Percentiles rank a stretch among this genome's conserved stretches.
Evolutionary conservation across 768 basidiomycete species (phyloP).

Genomic region (Omphalotus guepiniiformis): DNA sequence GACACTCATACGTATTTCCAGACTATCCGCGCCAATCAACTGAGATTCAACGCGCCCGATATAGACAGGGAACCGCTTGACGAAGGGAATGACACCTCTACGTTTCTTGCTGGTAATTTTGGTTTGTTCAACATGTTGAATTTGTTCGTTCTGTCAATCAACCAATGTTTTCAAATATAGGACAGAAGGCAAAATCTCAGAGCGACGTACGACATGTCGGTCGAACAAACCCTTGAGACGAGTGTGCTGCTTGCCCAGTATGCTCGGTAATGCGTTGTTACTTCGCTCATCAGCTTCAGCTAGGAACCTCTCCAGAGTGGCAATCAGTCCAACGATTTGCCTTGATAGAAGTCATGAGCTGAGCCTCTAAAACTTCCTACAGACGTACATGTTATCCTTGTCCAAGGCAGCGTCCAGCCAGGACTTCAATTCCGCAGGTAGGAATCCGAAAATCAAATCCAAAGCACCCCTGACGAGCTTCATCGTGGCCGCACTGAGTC

Average conservation of each 20-base stretch:
- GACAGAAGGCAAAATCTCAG: not conserved
- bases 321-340: slow-evolving; percentile 81
- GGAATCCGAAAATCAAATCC: slow-evolving; percentile 94
- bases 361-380: not conserved
- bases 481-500: slow-evolving; percentile 61
- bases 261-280: slow-evolving; percentile 70
- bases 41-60: slow-evolving; percentile 81
- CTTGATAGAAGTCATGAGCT: slow-evolving; percentile 34
- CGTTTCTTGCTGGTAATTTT: slow-evolving; percentile 91
- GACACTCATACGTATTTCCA: slow-evolving; percentile 74
- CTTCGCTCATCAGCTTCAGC: slow-evolving; percentile 76
- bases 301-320: slow-evolving; percentile 71
- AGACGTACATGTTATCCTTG: slow-evolving; percentile 67
- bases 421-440: slow-evolving; percentile 73
- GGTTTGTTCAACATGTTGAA: slow-evolving; percentile 84
- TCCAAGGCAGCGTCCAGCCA: slow-evolving; percentile 81
- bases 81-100: slow-evolving; percentile 86
- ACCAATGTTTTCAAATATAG: not conserved
- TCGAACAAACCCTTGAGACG: slow-evolving; percentile 75
- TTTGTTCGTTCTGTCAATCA: slow-evolving; percentile 67
- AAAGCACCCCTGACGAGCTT: slow-evolving; percentile 86
- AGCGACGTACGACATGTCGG: slow-evolving; percentile 57
- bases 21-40: slow-evolving; percentile 66
- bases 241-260: slow-evolving; percentile 80
- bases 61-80: slow-evolving; percentile 90